Conservation (phyloP, 2,329 filamentous ascomycete genomes). For the Leptographium lundbergii region DNA sequence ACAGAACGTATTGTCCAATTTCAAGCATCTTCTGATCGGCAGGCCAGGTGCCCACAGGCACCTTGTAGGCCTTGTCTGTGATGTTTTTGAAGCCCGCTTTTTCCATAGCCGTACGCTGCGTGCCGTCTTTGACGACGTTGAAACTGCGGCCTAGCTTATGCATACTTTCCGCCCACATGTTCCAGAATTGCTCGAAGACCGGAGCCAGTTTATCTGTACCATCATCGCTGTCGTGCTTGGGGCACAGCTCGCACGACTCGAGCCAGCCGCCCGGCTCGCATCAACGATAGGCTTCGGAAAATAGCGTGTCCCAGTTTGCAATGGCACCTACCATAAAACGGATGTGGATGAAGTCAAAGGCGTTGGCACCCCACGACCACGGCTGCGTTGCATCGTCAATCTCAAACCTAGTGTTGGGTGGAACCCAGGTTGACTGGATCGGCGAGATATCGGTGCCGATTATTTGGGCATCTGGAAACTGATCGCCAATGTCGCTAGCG, state of each 20-base stretch:
- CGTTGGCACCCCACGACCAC: conserved; percentile 30
- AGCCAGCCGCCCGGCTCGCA: no score
- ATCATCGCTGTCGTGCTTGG: conserved; percentile 15
- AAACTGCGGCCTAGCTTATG: neutral
- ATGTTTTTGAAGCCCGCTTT: conserved; percentile 3
- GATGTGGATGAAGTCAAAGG: conserved; percentile 46
- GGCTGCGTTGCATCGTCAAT: conserved; percentile 46
- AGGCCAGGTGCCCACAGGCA: conserved; percentile 3
- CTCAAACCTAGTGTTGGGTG: conserved; percentile 39
- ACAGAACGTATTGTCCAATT: neutral
- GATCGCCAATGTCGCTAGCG: conserved; percentile 33
- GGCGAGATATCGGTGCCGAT: conserved; percentile 45
- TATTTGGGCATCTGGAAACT: conserved; percentile 29
- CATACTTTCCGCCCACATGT: neutral
- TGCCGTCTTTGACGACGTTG: neutral
- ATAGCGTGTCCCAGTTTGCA: conserved; percentile 35
- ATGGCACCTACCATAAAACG: conserved; percentile 39
- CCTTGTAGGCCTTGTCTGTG: neutral
- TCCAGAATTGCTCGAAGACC: neutral
- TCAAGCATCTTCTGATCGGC: neutral
- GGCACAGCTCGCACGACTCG: conserved; percentile 13
- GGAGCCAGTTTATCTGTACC: conserved; percentile 2
- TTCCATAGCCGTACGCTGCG: neutral
- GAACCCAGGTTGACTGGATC: conserved; percentile 43
- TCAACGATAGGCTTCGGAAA: conserved; percentile 33